phyloP scores from a whole-genome alignment of 257 asterid species.

The Solanum ahanhuiri region DNA sequence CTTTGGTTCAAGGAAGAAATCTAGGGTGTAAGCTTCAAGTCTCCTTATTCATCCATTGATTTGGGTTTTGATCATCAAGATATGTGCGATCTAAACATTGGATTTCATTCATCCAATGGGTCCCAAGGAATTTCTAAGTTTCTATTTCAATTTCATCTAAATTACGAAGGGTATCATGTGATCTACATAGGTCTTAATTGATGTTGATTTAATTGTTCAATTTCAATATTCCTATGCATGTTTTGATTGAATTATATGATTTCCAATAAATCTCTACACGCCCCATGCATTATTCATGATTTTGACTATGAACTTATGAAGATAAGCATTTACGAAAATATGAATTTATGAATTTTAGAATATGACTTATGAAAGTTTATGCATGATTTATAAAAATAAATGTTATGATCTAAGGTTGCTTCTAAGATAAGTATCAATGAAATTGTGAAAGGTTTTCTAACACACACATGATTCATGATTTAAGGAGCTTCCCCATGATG shows the following conservation, averaged over 20 bases:
- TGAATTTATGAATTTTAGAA: background rate
- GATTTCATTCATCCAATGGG: background rate
- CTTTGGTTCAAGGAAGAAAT: background rate
- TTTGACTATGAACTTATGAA: background rate
- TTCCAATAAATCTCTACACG: background rate
- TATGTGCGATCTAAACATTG: background rate
- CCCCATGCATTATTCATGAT: background rate
- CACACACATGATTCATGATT: background rate
- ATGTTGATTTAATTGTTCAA: background rate
- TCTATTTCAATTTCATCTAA: background rate
- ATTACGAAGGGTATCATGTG: background rate
- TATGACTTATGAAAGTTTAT: too few relatives aligned
- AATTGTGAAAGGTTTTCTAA: too few relatives aligned
- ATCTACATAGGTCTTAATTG: background rate
- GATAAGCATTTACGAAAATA: background rate
- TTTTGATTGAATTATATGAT: background rate
- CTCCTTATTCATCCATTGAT: background rate
- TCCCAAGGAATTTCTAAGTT: background rate
- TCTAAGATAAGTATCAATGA: background rate
- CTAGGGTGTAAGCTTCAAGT: background rate
- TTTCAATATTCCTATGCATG: background rate
- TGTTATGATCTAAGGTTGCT: background rate
- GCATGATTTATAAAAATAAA: background rate
- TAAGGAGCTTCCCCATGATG: background rate
- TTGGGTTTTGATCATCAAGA: background rate